phyloP scores from a whole-genome alignment of 371 early-diverging fungal species.

The Syncephalastrum sp. region DNA sequence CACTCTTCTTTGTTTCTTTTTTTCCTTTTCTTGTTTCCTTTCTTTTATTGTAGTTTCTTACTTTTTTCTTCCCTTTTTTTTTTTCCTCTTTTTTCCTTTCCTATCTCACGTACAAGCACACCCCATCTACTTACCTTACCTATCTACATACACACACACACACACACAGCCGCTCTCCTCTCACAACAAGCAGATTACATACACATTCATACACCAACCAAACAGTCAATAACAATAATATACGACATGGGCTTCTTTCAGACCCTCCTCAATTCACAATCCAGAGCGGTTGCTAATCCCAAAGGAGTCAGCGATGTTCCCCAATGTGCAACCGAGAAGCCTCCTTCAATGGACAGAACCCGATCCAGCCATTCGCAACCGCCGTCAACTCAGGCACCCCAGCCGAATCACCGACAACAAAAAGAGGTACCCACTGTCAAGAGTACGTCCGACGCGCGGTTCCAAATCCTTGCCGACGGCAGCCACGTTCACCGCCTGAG shows the following conservation, averaged over 20 bases:
- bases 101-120: neutral
- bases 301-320: neutral
- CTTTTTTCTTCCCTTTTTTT: constrained; percentile 1
- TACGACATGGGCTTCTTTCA: constrained; percentile 34
- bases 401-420: constrained; percentile 1
- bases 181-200: no score
- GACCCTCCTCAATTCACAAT: constrained; percentile 18
- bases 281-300: constrained; percentile 8
- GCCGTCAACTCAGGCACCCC: neutral
- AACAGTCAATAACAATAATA: no score
- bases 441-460: constrained; percentile 19
- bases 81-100: neutral
- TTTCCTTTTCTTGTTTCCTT: neutral
- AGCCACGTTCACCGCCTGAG: constrained; percentile 40
- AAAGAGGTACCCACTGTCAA: neutral
- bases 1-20: neutral
- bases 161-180: no score
- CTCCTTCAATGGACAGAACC: neutral
- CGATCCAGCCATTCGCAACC: neutral
- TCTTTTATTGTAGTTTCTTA: constrained; percentile 5
- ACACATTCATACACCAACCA: no score
- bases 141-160: constrained; percentile 6
- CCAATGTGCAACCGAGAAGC: neutral
- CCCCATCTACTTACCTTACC: neutral
- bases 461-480: constrained; percentile 29